Evolutionary conservation across 805 yeast species (phyloP).

Genomic region (Candida stauntonica): DNA sequence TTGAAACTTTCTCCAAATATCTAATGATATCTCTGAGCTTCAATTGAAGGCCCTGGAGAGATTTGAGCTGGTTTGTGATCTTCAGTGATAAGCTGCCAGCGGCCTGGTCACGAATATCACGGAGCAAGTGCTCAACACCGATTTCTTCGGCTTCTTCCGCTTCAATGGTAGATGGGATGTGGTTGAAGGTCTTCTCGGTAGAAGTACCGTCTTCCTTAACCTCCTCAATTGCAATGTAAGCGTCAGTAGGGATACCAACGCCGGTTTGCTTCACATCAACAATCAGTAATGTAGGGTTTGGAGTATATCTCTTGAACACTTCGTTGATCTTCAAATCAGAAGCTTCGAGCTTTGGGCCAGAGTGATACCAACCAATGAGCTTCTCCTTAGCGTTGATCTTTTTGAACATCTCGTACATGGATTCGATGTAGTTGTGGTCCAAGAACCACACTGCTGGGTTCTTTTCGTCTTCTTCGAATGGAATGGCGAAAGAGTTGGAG

Average conservation of each 20-base stretch:
- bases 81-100: conserved; percentile 87
- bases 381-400: conserved; percentile 96
- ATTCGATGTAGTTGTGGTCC: conserved; percentile 93
- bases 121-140: conserved; percentile 92
- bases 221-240: conserved; percentile 90
- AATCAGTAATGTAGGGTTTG: conserved; percentile 78
- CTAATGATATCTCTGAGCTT: conserved; percentile 72
- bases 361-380: conserved; percentile 98
- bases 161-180: conserved; percentile 85
- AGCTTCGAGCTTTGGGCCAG: conserved; percentile 88
- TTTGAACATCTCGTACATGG: conserved; percentile 96
- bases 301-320: conserved; percentile 74
- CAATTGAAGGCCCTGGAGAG: conserved; percentile 79
- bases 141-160: conserved; percentile 99
- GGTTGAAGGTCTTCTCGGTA: conserved; percentile 88
- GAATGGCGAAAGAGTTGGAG: conserved; percentile 93
- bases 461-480: conserved; percentile 94
- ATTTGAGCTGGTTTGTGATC: conserved; percentile 84
- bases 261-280: conserved; percentile 82
- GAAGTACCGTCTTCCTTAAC: conserved; percentile 94
- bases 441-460: conserved; percentile 93
- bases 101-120: conserved; percentile 95
- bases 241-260: conserved; percentile 94
- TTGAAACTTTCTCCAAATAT: conserved; percentile 71
- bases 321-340: conserved; percentile 92